Percentiles rank a stretch among this genome's conserved stretches.
These are phyloP conservation scores for Hypoxylon sp. DNA, from an alignment of 2,329 filamentous ascomycete genomes.

Conservation along the genomic window DNA sequence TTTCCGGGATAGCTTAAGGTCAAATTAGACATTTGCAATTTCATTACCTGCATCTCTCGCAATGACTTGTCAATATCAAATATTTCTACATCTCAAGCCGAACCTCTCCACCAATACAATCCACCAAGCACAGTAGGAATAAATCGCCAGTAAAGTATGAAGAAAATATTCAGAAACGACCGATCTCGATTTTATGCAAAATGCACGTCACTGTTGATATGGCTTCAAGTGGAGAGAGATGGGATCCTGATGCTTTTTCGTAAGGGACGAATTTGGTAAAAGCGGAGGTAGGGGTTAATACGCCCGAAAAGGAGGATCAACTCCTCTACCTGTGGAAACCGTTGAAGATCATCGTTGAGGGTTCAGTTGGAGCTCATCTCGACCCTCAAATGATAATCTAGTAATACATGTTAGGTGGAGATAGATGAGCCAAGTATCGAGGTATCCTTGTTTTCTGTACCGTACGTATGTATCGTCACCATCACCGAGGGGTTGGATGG, in stretches of 20 bases:
- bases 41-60: conserved; percentile 37
- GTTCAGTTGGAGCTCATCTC: conserved; percentile 29
- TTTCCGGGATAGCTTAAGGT: conserved; percentile 24
- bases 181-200: conserved; percentile 43
- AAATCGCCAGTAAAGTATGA: background rate
- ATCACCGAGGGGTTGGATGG: conserved; percentile 36
- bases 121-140: conserved; percentile 3
- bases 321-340: conserved; percentile 19
- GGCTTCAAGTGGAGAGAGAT: conserved; percentile 26
- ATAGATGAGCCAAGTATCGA: conserved; percentile 21
- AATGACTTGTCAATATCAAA: conserved; percentile 37
- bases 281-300: conserved; percentile 31
- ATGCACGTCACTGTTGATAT: conserved; percentile 42
- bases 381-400: conserved; percentile 20
- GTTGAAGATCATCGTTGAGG: conserved; percentile 23
- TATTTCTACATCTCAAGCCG: conserved; percentile 3
- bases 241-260: conserved; percentile 22
- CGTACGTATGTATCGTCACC: conserved; percentile 33
- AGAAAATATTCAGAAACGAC: conserved; percentile 15
- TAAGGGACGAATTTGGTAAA: conserved; percentile 31
- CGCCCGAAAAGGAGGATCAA: conserved; percentile 32
- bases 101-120: conserved; percentile 9
- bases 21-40: conserved; percentile 33
- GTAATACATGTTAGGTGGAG: conserved; percentile 26
- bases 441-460: conserved; percentile 24